phyloP scores from a whole-genome alignment of 2,329 filamentous ascomycete genomes.

The Aspergillus tamarii region DNA sequence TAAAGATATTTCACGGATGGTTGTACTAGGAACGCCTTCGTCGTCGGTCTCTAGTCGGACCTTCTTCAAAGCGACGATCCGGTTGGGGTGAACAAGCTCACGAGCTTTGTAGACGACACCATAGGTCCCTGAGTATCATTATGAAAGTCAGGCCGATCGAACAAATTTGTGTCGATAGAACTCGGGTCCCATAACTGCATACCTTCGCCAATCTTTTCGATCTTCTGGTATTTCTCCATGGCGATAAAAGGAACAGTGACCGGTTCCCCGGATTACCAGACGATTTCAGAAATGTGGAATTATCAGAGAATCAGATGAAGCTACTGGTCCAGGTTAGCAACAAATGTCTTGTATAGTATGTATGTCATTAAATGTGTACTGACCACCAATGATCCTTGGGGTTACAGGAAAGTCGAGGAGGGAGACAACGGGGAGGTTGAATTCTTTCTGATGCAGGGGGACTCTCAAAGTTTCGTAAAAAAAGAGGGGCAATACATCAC shows the following conservation, averaged over 20 bases:
- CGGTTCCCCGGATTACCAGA: background rate
- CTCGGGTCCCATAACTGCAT: conserved; percentile 31
- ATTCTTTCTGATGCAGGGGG: background rate
- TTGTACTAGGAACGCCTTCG: conserved; percentile 91
- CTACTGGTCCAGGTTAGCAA: background rate
- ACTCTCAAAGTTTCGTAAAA: background rate
- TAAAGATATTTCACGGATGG: conserved; percentile 90
- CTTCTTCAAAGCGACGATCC: conserved; percentile 92
- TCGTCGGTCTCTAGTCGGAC: conserved; percentile 94
- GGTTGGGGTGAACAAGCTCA: conserved; percentile 77
- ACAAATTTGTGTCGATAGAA: background rate
- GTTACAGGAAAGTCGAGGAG: background rate
- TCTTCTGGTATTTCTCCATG: conserved; percentile 97
- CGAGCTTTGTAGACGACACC: conserved; percentile 94
- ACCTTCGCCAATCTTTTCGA: conserved; percentile 97
- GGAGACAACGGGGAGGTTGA: background rate
- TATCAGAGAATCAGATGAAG: background rate
- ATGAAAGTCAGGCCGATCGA: background rate
- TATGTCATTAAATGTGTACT: background rate
- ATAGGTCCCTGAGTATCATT: conserved; percentile 72
- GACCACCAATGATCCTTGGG: background rate
- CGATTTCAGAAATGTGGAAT: background rate
- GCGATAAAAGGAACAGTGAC: conserved; percentile 13
- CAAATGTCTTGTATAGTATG: background rate
- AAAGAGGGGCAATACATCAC: background rate